Evolutionary conservation across 306 rosid genomes (phyloP).

Genomic region (Alnus rubra): DNA sequence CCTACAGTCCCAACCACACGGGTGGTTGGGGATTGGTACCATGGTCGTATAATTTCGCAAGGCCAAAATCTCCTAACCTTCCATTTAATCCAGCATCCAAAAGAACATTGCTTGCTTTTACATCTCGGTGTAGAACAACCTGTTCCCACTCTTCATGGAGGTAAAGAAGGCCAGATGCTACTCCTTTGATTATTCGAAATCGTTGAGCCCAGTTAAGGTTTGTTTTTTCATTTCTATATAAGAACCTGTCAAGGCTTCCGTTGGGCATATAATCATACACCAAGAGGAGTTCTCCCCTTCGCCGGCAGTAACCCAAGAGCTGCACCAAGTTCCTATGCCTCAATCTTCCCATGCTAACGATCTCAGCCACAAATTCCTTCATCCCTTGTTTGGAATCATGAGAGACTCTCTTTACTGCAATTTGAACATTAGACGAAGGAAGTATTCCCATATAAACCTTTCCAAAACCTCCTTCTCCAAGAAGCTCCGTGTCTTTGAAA

Average conservation of each 20-base stretch:
- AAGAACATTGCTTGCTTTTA: conserved; percentile 43
- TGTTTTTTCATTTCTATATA: not conserved
- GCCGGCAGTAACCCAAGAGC: too few species aligned
- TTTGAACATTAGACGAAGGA: conserved; percentile 13
- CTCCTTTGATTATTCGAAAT: conserved; percentile 27
- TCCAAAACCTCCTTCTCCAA: conserved; percentile 48
- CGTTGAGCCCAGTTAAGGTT: conserved; percentile 37
- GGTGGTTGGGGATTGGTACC: conserved; percentile 60
- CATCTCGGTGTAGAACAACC: conserved; percentile 40
- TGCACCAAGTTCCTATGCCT: conserved; percentile 49
- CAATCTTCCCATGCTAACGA: conserved; percentile 37
- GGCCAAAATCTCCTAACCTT: conserved; percentile 60
- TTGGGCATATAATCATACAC: too few species aligned
- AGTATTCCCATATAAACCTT: conserved; percentile 39
- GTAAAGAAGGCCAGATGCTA: too few species aligned
- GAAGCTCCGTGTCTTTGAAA: conserved; percentile 27
- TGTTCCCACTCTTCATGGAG: conserved; percentile 40
- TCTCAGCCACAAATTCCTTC: conserved; percentile 39
- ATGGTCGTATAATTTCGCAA: conserved; percentile 59
- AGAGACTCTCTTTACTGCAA: conserved; percentile 41
- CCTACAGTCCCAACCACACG: conserved; percentile 78
- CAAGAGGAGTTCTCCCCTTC: too few species aligned
- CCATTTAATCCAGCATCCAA: conserved; percentile 33
- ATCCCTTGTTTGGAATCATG: conserved; percentile 41
- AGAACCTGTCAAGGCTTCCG: conserved; percentile 41